Percentiles rank a stretch among this genome's conserved stretches.
These are phyloP conservation scores for Gymnopus androsaceus DNA, from an alignment of 1,284 basidiomycete genomes.

Conservation along the genomic window DNA sequence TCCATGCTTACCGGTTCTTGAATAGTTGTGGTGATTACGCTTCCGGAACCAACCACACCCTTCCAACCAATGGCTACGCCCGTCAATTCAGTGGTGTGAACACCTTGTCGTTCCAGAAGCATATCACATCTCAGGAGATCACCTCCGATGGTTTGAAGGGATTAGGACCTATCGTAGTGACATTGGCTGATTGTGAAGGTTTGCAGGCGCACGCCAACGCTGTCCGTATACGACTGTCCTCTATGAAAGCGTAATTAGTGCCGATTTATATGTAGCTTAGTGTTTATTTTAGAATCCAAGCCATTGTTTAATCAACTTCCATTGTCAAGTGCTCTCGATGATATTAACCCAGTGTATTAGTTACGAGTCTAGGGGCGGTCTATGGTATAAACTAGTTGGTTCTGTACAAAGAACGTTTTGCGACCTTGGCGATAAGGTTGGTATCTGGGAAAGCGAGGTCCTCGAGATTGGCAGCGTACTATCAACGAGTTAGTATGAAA, in stretches of 20 bases:
- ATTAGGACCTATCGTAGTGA: slow-evolving; percentile 89
- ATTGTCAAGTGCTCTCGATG: too few relatives aligned
- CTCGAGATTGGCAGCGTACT: slow-evolving; percentile 92
- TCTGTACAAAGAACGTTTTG: slow-evolving; percentile 88
- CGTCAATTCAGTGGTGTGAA: slow-evolving; percentile 98
- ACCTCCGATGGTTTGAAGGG: slow-evolving; percentile 75
- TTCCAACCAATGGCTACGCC: slow-evolving; percentile 94
- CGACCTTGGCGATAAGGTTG: slow-evolving; percentile 84
- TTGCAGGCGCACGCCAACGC: slow-evolving; percentile 93
- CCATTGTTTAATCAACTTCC: too few relatives aligned
- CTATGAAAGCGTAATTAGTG: slow-evolving; percentile 16
- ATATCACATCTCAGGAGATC: slow-evolving; percentile 95
- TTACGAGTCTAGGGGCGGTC: slow-evolving; percentile 4
- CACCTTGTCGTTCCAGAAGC: slow-evolving; percentile 97
- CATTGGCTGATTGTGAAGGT: slow-evolving; percentile 93
- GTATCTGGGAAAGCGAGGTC: slow-evolving; percentile 91
- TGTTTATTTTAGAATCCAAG: too few relatives aligned
- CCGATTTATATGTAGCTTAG: not conserved
- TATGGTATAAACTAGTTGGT: slow-evolving; percentile 57
- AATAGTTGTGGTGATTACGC: slow-evolving; percentile 96
- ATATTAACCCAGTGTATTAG: slow-evolving; percentile 14
- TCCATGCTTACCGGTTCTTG: slow-evolving; percentile 9
- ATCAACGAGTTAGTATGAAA: slow-evolving; percentile 16
- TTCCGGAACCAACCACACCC: slow-evolving; percentile 97
- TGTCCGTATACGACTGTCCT: slow-evolving; percentile 66